Base-by-base conservation (phyloP, 345 rosid genomes). In the Euclidium syriacum region DNA sequence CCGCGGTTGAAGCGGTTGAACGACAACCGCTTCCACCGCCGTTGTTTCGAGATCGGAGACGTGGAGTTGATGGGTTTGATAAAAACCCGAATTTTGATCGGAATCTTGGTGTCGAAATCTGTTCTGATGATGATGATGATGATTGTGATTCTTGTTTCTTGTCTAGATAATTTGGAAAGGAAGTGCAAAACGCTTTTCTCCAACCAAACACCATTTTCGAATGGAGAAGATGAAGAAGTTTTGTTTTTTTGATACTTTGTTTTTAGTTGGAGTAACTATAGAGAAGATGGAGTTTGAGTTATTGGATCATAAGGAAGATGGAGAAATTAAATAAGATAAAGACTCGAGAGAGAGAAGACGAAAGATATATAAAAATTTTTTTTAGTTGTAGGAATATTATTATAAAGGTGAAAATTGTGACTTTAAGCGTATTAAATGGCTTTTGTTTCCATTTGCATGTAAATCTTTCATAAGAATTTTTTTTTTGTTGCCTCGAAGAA, bases 11-110 rank as follows among this genome's bases (percentile, higher is more conserved):
- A 10, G 77, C 10, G 26, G 73, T 22, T 51, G 95, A 80, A 17
- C 85, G 80, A 72, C 96, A 88, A 15, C 90, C 83, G 60, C 81
- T 79, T 14, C 50, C 71, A 1, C 85, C 63, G 4, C 49, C 11
- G 2, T 64, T 70, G 6, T 78, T 76, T 42, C 75, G 77, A 9
- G 91, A 54, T 23, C 72, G 95, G 18, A 77, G 61, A 10, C 90
- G 82, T 0, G 98, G 96, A 17, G 96, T 81, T 8, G 98, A 83
- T 33, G 91, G 85, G 59, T 88, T 85, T 1, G 91, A 85, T 47
- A 91, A 84, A 67, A 87, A 85, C 0, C 87, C 84, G 9, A 91
- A 80, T 70, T 78, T 91, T 20, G 90, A 82, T 50, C 80, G 62
- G 16, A 81, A 76, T 61, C 79, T 80, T 4, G 91, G 86, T 34